Percentiles rank a stretch among this genome's conserved stretches.
Conservation (phyloP, 2,329 filamentous ascomycete species). For the Lojkania enalia region DNA sequence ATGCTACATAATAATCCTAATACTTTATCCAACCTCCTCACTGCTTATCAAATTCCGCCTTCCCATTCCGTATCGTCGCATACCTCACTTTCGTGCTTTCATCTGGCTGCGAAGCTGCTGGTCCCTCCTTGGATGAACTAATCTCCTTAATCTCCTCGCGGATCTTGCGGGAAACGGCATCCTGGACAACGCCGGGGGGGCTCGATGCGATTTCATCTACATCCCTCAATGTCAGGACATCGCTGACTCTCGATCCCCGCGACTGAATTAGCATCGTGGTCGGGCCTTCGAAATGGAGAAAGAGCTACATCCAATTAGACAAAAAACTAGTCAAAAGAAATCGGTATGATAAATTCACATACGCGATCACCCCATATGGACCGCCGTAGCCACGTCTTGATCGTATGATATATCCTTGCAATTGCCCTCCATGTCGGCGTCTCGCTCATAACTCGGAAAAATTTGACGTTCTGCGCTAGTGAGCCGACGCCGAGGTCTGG, state of each 20-base stretch:
- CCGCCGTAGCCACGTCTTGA: constrained; percentile 76
- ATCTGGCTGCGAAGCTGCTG: background rate
- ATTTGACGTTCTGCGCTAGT: constrained; percentile 70
- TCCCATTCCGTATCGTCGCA: constrained; percentile 7
- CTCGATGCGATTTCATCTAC: constrained; percentile 88
- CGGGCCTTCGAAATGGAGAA: constrained; percentile 87
- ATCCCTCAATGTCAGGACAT: constrained; percentile 75
- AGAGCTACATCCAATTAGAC: constrained; percentile 58
- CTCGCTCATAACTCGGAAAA: constrained; percentile 71
- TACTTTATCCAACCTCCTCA: background rate
- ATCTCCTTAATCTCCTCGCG: constrained; percentile 42
- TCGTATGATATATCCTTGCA: constrained; percentile 64
- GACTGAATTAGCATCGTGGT: constrained; percentile 86
- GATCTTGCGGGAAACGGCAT: constrained; percentile 51
- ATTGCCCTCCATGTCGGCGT: constrained; percentile 73
- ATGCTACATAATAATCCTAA: background rate
- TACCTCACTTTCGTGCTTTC: constrained; percentile 1
- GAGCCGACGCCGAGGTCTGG: constrained; percentile 66
- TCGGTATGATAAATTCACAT: constrained; percentile 29
- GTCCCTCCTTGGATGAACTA: constrained; percentile 1
- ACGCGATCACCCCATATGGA: constrained; percentile 91
- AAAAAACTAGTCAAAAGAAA: constrained; percentile 3
- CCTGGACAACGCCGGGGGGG: constrained; percentile 70
- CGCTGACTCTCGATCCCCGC: constrained; percentile 75
- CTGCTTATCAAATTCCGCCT: constrained; percentile 2